A percentile compares a stretch with the other conserved stretches of the same genome.
phyloP scores from a whole-genome alignment of 768 basidiomycete species.

The Rubroboletus satanas region DNA sequence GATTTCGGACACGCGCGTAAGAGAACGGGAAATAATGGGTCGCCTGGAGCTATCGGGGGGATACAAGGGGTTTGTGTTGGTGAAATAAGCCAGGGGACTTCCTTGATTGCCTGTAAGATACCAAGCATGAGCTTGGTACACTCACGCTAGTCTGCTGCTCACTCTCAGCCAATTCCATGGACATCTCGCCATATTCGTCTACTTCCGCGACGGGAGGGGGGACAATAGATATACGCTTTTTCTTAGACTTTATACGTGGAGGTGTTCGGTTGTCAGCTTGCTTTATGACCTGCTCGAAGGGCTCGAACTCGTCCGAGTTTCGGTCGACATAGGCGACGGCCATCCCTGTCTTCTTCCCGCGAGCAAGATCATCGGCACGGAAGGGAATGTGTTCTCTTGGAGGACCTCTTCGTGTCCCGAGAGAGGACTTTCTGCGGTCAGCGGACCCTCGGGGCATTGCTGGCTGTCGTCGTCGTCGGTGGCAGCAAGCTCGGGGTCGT shows the following conservation, averaged over 20 bases:
- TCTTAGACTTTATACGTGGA: conserved; percentile 49
- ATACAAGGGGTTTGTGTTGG: conserved; percentile 32
- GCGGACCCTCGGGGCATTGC: conserved; percentile 27
- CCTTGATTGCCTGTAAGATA: conserved; percentile 25
- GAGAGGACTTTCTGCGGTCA: conserved; percentile 34
- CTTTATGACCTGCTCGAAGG: conserved; percentile 68
- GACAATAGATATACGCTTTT: conserved; percentile 41
- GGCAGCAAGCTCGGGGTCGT: conserved; percentile 18
- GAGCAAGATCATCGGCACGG: conserved; percentile 70
- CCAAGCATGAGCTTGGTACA: conserved; percentile 2
- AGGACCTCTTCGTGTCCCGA: conserved; percentile 50
- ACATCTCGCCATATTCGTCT: conserved; percentile 63
- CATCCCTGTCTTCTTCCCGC: conserved; percentile 79
- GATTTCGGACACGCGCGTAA: conserved; percentile 49
- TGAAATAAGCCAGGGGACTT: conserved; percentile 36
- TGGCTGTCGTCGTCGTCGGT: conserved; percentile 3
- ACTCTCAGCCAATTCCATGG: conserved; percentile 78
- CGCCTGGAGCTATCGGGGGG: conserved; percentile 38
- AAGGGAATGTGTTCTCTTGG: conserved; percentile 73
- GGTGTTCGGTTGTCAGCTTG: conserved; percentile 68
- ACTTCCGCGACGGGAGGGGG: conserved; percentile 38
- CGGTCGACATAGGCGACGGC: conserved; percentile 64
- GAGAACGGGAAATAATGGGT: conserved; percentile 41
- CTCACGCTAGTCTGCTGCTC: conserved; percentile 25
- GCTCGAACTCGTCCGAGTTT: conserved; percentile 79